These are phyloP conservation scores for Elongisporangium senticosum DNA, from an alignment of 352 stramenopile genomes.

Conservation along the genomic window DNA sequence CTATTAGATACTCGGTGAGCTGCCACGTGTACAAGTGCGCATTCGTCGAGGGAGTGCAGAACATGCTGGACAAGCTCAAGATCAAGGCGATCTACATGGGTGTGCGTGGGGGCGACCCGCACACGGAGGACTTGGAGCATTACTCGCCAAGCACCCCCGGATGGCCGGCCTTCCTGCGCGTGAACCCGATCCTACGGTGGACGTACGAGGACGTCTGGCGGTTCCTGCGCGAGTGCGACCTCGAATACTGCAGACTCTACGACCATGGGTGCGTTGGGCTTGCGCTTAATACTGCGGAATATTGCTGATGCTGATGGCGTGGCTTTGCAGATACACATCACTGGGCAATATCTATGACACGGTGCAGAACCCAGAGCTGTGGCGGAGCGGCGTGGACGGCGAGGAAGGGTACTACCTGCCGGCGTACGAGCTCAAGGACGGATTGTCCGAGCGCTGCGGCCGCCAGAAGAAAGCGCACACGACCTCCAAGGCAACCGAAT, in stretches of 20 bases:
- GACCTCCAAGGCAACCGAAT: constrained; percentile 48
- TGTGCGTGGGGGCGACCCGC: constrained; percentile 89
- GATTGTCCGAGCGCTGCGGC: constrained; percentile 61
- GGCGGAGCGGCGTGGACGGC: constrained; percentile 47
- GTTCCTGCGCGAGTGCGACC: constrained; percentile 84
- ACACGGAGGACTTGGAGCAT: constrained; percentile 84
- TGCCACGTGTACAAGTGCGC: constrained; percentile 83
- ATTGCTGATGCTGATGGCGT: background rate
- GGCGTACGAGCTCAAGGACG: constrained; percentile 64
- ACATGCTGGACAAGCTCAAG: constrained; percentile 79
- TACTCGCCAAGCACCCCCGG: constrained; percentile 82
- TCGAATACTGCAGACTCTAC: constrained; percentile 89
- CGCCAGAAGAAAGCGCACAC: constrained; percentile 73
- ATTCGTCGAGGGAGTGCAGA: constrained; percentile 91
- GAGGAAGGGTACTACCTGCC: constrained; percentile 63
- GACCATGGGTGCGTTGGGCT: constrained; percentile 65
- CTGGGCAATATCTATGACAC: constrained; percentile 95
- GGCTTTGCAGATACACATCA: constrained; percentile 67
- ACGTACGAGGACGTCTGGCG: constrained; percentile 94
- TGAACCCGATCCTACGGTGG: constrained; percentile 98
- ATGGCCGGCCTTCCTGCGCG: constrained; percentile 95
- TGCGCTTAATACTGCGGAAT: background rate
- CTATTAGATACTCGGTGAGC: constrained; percentile 34
- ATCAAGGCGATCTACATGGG: constrained; percentile 91
- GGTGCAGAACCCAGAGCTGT: constrained; percentile 90